Base-by-base conservation (phyloP, 768 basidiomycete species). In the Leccinellum albellum region DNA sequence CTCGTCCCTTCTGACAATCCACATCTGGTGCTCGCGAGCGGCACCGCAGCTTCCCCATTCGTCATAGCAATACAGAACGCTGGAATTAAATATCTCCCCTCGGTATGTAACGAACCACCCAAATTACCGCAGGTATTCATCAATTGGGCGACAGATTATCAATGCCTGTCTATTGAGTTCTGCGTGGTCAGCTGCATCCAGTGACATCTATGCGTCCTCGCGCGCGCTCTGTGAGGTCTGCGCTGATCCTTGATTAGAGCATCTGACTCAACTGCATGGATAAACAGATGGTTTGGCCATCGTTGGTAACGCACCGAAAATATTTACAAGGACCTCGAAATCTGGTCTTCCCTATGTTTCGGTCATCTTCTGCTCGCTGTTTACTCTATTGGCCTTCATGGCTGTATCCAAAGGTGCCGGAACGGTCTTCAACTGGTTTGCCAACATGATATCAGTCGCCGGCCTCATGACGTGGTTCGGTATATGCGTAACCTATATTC, bases 391-490 rank as follows among this genome's bases (percentile, higher is more conserved):
- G 20, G 87, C 88, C 3, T 97, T 82, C 77, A 95, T 96, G 93
- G 86, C 82, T 42, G 76, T 88, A 57, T 81, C 75, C 47, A 70
- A 59, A 17, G 83, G 87, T 31, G 82, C 92, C 4, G 88, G 87
- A 35, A 77, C 68, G 28, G 93, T 93, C 37, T 97, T 97, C 67
- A 67, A 65, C 32, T 94, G 89, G 89, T 87, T 94, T 63, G 69
- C 85, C 37, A 88, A 87, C 72, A 84, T 91, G 85, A 87, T 88
- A 8, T 59, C 90, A 40, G 71, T 82, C 46, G 74, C 79, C 31
- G 84, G 84, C 20, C 75, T 94, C 28, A 78, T 90, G 76, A 87
- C 88, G 6, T 93, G 91, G 91, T 84, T 85, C 59, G 87, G 84
- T 51, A 93, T 94, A 66, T 79, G 76, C 54, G 32, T 91, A 53